Evolutionary conservation across 2,329 filamentous ascomycete species (phyloP), one percentile per base, ranked within the genome.

Genomic region (Didymella glomerata): DNA sequence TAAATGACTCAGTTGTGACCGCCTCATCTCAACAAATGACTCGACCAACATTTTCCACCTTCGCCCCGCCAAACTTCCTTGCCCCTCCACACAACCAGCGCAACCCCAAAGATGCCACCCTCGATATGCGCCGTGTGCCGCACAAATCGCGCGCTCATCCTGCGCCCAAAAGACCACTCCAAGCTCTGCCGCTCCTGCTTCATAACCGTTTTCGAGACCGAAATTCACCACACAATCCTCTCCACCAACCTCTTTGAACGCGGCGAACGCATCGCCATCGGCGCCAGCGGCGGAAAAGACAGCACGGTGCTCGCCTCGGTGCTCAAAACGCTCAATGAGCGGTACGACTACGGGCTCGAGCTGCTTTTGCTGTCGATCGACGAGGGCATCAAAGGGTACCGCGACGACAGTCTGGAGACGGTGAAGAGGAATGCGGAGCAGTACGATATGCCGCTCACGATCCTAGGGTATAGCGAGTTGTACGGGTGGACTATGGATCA

Each of bases 401-500:
- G 96, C 61, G 96, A 99, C 74, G 95, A 99, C 78, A 96, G 91
- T 48, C 82, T 99, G 18, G 93, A 98, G 79, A 98, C 95, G 0
- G 95, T 99, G 45, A 97, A 97, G 83, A 85, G 94, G 60, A 98
- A 99, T 77, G 91, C 93, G 0, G 77, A 86, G 13, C 93, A 98
- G 77, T 97, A 98, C 78, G 88, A 90, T 1, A 96, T 99, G 90
- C 88, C 91, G 0, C 81, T 99, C 48, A 91, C 92, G 68, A 96
- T 99, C 55, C 87, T 99, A 48, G 93, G 94, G 48, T 99, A 99
- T 71, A 90, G 89, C 53, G 91, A 97, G 71, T 82, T 99, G 10
- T 99, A 99, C 76, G 95, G 94, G 9, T 99, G 95, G 95, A 97
- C 93, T 1, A 99, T 99, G 95, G 95, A 99, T 73, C 92, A 98